Evolutionary conservation across 257 asterid species (phyloP), one percentile per base, ranked within the genome.

Genomic region (Nyctanthes arbortristis): DNA sequence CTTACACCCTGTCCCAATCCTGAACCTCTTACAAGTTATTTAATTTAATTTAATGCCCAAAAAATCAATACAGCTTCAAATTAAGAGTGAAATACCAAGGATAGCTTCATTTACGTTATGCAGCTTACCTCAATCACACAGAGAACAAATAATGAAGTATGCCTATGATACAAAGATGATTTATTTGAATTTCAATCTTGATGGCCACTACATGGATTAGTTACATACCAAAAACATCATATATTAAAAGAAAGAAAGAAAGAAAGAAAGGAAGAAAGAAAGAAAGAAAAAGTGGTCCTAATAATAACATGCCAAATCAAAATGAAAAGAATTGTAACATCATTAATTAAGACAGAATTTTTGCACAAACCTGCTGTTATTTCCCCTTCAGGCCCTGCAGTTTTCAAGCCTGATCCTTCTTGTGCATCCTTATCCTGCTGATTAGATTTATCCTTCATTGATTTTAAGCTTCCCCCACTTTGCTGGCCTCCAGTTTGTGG

Each of bases 331-430:
- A 60, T 39, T 30, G 3, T 35, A 9, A 67, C 5, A 63, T 25
- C 57, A 34, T 27, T 4, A 69, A 49, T n/a, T 43, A 18, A 36
- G 34, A 35, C 35, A 33, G 13, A 62, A 52, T 8, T 52, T 75
- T 58, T 39, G 40, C 65, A 69, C 22, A 35, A 75, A 93, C 98
- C 98, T 81, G 98, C 98, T 70, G 96, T 84, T 75, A 93, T 93
- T 78, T 93, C 98, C 77, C 97, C 97, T 73, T 87, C 98, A 40
- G 97, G 87, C 63, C 98, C 98, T 14, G 97, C 97, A 52, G 86
- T 86, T 72, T 93, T 93, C 82, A 93, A 64, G 35, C 76, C 81
- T 2, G 98, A 75, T 65, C 85, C 93, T 76, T 93, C 96, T 73
- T 82, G 91, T 30, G 64, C 81, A 78, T 93, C 98, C 76, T 89